Evolutionary conservation across 2,329 filamentous ascomycete genomes (phyloP), one percentile per base, ranked within the genome.

Genomic region (Curvularia eragrostidis): DNA sequence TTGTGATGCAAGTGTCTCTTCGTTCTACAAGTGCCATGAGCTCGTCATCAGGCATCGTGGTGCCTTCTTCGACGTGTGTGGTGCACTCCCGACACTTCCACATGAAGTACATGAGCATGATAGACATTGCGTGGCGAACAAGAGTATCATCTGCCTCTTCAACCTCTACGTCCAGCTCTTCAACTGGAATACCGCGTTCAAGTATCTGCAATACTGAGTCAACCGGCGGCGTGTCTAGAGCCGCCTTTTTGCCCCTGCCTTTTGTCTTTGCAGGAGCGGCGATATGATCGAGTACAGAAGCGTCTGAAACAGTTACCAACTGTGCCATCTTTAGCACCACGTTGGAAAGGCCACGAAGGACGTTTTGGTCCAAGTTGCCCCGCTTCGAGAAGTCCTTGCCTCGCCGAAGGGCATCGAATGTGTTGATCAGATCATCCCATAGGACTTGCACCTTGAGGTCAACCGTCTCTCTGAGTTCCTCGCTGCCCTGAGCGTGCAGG

Each of bases 81-180:
- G 73, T 69, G 47, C 78, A 72, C 39, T 83, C 81, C 52, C 87
- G 85, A 21, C 90, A 85, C 73, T 95, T 94, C 95, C 95, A 99
- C 87, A 96, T 91, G 73, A 97, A 96, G 79, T 97, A 98, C 78
- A 96, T 92, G 46, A 93, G 84, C 49, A 90, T 83, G 1, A 88
- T 84, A 64, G 90, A 89, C 69, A 96, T 90, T 28, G 92, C 89
- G 67, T 89, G 89, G 1, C 86, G 83, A 6, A 92, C 88, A 42
- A 95, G 82, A 63, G 91, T 88, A 65, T 95, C 91, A 75, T 98
- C 94, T 12, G 91, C 81, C 42, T 87, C 87, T 62, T 93, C 90
- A 24, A 89, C 83, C 13, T 90, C 89, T 42, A 89, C 85, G 53
- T 92, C 87, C 3, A 87, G 80, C 52, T 89, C 87, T 51, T 85